Evolutionary conservation across 352 stramenopile genomes (phyloP).

Genomic region (Blastocystis sp.): DNA sequence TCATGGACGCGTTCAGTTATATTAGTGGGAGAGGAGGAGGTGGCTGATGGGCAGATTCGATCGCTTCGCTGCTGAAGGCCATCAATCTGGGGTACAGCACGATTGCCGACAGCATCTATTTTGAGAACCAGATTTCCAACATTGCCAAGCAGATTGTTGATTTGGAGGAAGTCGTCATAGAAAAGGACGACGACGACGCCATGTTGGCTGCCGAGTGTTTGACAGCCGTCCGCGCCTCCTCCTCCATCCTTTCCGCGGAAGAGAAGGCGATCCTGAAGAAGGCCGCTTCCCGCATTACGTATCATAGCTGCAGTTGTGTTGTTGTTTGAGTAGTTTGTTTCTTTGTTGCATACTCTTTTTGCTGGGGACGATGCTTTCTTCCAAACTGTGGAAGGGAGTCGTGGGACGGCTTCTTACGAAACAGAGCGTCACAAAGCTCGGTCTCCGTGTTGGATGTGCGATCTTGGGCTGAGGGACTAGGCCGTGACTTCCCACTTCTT

Average conservation of each 20-base stretch:
- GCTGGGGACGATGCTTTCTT: neutral
- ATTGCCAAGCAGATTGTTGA: slow-evolving; percentile 54
- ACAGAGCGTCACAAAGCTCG: neutral
- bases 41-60: neutral
- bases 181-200: slow-evolving; percentile 1
- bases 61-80: slow-evolving; percentile 8
- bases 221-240: neutral
- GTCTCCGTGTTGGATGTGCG: neutral
- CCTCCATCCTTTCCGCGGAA: neutral
- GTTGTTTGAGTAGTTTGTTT: slow-evolving; percentile 1
- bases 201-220: neutral
- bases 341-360: neutral
- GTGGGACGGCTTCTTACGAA: neutral
- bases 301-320: slow-evolving; percentile 17
- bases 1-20: slow-evolving; percentile 47
- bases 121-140: slow-evolving; percentile 35
- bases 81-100: slow-evolving; percentile 29
- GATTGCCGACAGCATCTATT: slow-evolving; percentile 43
- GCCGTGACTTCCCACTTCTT: neutral
- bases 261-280: slow-evolving; percentile 10
- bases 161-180: slow-evolving; percentile 4
- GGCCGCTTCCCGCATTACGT: neutral
- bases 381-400: neutral
- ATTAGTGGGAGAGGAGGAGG: neutral
- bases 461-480: neutral